Evolutionary conservation across 345 rosid genomes (phyloP), one percentile per base, ranked within the genome.

Genomic region (Fremontodendron californicum): DNA sequence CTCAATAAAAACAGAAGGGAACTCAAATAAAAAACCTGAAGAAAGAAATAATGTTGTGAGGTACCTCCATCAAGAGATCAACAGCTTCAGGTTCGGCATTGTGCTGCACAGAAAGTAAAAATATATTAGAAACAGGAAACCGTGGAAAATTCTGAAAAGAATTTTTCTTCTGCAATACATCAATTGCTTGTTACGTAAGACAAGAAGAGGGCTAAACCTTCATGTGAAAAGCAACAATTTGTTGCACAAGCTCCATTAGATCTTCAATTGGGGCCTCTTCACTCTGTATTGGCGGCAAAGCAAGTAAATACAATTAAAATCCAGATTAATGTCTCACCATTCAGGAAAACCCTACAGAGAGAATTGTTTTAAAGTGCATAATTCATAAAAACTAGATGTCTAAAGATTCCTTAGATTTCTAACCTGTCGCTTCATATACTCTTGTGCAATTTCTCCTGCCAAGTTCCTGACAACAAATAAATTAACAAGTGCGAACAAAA

Each of bases 31-130:
- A 55, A 68, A 67, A 18, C 11, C 11, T 19, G n/a, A 42, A 21
- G 9, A 13, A 54, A 25, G 18, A 57, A 43, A 74, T 16, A 40
- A 52, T 2, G 77, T 16, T 57, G 61, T 15, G 23, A 0, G 0
- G 31, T 81, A 91, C 95, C 89, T 96, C 99, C 97, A 96, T 96
- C 76, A 96, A 80, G 67, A 96, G 91, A 86, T 96, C 97, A 81
- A 96, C 95, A 79, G 98, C 99, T 84, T 96, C 99, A 10, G 99
- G 96, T 87, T 96, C 98, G 42, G 97, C 97, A 84, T 96, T 96
- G 83, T 96, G 97, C 98, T 96, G 89, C 82, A 82, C 65, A 55
- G 71, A 43, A 79, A 52, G 3, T 13, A 48, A 1, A 21, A 45
- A 71, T 63, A 25, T 58, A 78, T 78, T 23, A 81, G 62, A 81